Evolutionary conservation across 768 basidiomycete genomes (phyloP).

Genomic region (Termitomyces sp.): DNA sequence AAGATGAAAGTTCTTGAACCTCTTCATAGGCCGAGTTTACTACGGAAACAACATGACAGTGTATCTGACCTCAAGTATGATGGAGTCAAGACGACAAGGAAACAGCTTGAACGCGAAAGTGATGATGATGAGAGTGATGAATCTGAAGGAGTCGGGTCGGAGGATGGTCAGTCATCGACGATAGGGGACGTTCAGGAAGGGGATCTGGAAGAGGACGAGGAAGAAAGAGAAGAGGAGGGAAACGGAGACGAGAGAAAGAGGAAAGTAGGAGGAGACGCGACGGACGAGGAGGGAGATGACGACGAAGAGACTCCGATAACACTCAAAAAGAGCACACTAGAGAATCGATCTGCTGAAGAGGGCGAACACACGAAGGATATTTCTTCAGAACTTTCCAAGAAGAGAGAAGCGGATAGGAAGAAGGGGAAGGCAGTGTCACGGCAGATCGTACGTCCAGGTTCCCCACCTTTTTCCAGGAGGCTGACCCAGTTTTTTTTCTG

Average conservation of each 20-base stretch:
- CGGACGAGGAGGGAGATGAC: neutral
- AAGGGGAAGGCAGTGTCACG: slow-evolving; percentile 83
- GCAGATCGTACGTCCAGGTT: slow-evolving; percentile 62
- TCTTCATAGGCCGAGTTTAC: slow-evolving; percentile 51
- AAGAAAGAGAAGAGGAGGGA: neutral
- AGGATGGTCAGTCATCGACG: slow-evolving; percentile 3
- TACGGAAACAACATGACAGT: slow-evolving; percentile 61
- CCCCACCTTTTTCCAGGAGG: neutral
- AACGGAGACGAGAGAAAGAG: neutral
- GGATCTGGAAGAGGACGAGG: neutral
- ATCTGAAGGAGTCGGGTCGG: slow-evolving; percentile 37
- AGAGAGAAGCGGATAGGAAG: slow-evolving; percentile 60
- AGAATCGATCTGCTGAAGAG: slow-evolving; percentile 7
- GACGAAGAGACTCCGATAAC: neutral
- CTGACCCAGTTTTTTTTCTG: slow-evolving; percentile 3
- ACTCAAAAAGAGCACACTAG: neutral
- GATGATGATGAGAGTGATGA: slow-evolving; percentile 49
- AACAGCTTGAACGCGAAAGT: slow-evolving; percentile 40
- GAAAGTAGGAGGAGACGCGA: neutral
- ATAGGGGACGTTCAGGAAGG: slow-evolving; percentile 13
- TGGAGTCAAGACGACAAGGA: slow-evolving; percentile 59
- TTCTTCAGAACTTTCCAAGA: slow-evolving; percentile 47
- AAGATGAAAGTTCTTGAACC: neutral
- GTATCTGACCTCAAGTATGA: slow-evolving; percentile 77
- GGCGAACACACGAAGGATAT: slow-evolving; percentile 32